Conservation (phyloP, 2,329 filamentous ascomycete genomes). For the Chrysoporthe cubensis region DNA sequence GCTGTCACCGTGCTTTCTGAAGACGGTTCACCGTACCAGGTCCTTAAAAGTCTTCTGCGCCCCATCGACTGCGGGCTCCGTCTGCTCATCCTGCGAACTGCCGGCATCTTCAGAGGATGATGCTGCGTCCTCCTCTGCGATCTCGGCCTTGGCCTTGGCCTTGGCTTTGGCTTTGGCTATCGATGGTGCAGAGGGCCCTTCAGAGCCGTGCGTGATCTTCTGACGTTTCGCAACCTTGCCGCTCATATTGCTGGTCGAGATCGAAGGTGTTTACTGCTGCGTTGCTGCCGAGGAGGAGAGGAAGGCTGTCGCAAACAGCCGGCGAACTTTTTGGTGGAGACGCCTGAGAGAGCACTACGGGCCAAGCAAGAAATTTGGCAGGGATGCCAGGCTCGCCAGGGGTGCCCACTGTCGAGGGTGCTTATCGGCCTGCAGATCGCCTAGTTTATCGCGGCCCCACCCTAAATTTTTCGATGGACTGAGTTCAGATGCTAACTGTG, state of each 20-base stretch:
- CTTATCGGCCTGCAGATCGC: slow-evolving; percentile 38
- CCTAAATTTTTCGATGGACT: slow-evolving; percentile 39
- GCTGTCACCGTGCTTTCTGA: background rate
- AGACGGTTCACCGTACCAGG: slow-evolving; percentile 44
- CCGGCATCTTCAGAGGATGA: slow-evolving; percentile 29
- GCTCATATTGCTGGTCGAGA: background rate
- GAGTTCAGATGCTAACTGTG: background rate
- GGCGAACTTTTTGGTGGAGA: slow-evolving; percentile 42
- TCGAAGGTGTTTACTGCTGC: background rate
- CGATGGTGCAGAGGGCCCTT: slow-evolving; percentile 14
- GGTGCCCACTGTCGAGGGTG: background rate
- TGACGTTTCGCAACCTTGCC: slow-evolving; percentile 42
- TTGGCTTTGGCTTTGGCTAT: slow-evolving; percentile 24
- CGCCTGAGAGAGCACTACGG: background rate
- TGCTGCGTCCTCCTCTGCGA: slow-evolving; percentile 4
- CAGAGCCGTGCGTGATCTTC: slow-evolving; percentile 42
- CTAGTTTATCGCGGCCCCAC: slow-evolving; percentile 34
- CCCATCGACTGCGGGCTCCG: slow-evolving; percentile 32
- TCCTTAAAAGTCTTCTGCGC: slow-evolving; percentile 67
- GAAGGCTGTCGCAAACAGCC: background rate
- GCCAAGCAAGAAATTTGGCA: no score
- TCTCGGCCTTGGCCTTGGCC: slow-evolving; percentile 23
- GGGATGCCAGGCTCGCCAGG: no score
- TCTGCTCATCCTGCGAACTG: slow-evolving; percentile 30
- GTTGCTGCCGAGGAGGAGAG: background rate